Conservation (phyloP, 441 rosid genomes). For the Cnidoscolus chayamansa region DNA sequence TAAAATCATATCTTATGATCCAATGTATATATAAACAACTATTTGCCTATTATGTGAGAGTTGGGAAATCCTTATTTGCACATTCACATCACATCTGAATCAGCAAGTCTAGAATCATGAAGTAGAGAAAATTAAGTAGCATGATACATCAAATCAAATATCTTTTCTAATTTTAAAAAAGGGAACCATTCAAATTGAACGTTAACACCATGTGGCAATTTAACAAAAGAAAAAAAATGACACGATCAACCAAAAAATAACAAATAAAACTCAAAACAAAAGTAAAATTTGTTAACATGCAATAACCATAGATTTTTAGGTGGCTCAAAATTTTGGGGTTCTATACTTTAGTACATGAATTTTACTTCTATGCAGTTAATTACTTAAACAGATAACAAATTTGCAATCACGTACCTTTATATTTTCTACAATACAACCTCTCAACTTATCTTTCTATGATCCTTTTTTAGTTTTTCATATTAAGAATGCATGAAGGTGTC, state of each 20-base stretch:
- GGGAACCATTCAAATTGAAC: neutral
- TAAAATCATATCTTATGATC: conserved; percentile 18
- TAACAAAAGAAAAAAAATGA: neutral
- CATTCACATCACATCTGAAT: no score
- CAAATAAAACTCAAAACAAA: neutral
- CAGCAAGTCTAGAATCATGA: neutral
- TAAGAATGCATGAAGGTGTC: no score
- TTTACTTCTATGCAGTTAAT: no score
- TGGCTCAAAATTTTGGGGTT: no score
- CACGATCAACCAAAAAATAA: neutral
- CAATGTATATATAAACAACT: neutral
- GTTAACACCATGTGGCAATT: neutral
- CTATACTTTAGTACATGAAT: no score
- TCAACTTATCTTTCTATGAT: no score
- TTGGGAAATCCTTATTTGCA: neutral
- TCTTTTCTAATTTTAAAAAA: neutral
- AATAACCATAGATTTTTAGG: no score
- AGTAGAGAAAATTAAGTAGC: neutral
- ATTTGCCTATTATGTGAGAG: neutral
- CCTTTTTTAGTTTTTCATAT: no score
- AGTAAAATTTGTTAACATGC: no score
- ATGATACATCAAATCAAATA: conserved; percentile 3
- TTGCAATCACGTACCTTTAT: no score
- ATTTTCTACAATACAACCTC: no score
- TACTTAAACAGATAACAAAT: no score